Evolutionary conservation across 2,329 filamentous ascomycete species (phyloP), one percentile per base, ranked within the genome.

Genomic region (Cryphonectria carpinicola): DNA sequence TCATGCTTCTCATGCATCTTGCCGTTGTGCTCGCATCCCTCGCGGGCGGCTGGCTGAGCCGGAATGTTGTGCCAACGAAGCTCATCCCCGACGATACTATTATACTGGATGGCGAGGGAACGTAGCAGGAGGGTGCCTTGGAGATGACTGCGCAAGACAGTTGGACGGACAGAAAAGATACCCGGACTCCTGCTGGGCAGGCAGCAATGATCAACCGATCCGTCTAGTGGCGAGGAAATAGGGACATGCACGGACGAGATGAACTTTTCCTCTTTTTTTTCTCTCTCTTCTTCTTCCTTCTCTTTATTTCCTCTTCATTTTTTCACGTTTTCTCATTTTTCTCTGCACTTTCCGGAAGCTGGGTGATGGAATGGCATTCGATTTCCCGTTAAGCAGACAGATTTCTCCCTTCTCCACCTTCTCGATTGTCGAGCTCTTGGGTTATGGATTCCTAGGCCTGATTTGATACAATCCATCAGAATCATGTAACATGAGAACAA

Each of bases 1-100:
- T 77, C 1, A 46, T 76, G 2, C 76, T 76, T 11, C 62, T 73
- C 25, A 74, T 72, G 49, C 69, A 75, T 61, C 70, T 74, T 14
- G 71, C 65, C 37, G 73, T 73, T 13, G 71, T 70, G 4, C 0
- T 72, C 2, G 56, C 72, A 35, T 69, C 69, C 28, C 56, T 71
- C 2, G 68, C 52, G 2, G 74, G 72, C 41, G 74, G 75, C 3
- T 75, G 69, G 71, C 32, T 71, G 10, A 52, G 71, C 14, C 65
- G 72, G 11, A 32, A 72, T 3, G 14, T 69, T 4, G 22, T 74
- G 0, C 66, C 71, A 1, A 61, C 64, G 37, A 71, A 74, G 66
- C 52, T 74, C 6, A 41, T 68, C 4, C 19, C 64, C 2, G 64
- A 66, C 28, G 28, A 66, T 14, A 32, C 54, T 14, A 4, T 35